A percentile compares a stretch with the other conserved stretches of the same genome.
Conservation (phyloP, 768 basidiomycete genomes). For the Leccinellum albellum region DNA sequence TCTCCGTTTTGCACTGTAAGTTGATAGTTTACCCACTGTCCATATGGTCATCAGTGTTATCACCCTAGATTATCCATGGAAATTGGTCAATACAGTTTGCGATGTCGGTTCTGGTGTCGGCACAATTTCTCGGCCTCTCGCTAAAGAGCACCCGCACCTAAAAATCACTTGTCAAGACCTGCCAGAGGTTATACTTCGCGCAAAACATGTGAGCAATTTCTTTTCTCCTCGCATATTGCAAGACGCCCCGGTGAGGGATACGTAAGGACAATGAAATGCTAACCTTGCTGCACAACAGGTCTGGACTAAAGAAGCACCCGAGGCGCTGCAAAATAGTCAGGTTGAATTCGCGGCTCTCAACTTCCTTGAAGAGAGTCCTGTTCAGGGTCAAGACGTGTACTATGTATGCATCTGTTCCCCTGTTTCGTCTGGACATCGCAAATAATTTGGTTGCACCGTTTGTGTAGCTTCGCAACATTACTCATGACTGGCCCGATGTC, state of each 20-base stretch:
- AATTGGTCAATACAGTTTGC: background rate
- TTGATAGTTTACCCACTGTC: background rate
- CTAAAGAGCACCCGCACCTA: background rate
- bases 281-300: background rate
- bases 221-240: background rate
- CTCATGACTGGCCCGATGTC: constrained; percentile 37
- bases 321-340: constrained; percentile 12
- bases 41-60: too few relatives aligned
- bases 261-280: background rate
- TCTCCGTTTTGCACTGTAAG: background rate
- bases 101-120: background rate
- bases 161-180: background rate
- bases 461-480: constrained; percentile 27
- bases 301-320: background rate
- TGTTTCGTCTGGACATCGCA: background rate
- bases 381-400: background rate
- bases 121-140: background rate
- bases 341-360: background rate
- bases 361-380: background rate
- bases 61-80: background rate
- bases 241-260: background rate
- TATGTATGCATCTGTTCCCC: background rate
- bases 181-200: background rate
- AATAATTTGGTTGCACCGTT: background rate
- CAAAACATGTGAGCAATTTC: background rate